These are phyloP conservation scores for Penicillium sp. DNA, from an alignment of 2,329 filamentous ascomycete species.

Conservation along the genomic window DNA sequence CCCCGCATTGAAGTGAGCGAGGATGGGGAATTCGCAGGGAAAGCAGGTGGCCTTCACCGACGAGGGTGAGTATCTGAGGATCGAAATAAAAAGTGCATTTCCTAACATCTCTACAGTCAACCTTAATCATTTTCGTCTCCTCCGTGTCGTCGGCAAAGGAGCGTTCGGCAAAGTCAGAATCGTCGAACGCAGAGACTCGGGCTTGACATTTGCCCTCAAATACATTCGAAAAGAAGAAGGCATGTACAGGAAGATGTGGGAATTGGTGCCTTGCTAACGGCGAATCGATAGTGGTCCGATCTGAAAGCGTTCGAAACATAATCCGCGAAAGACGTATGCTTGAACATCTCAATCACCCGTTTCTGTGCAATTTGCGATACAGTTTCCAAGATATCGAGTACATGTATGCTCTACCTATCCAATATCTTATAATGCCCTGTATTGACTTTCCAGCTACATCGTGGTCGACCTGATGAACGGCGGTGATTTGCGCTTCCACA, in stretches of 20 bases:
- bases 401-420: constrained; percentile 61
- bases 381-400: constrained; percentile 99
- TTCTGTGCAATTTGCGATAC: constrained; percentile 96
- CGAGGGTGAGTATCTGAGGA: constrained; percentile 65
- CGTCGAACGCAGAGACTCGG: constrained; percentile 94
- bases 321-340: constrained; percentile 97
- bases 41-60: constrained; percentile 90
- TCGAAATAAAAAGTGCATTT: constrained; percentile 20
- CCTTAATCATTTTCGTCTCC: constrained; percentile 91
- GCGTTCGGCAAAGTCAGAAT: constrained; percentile 99
- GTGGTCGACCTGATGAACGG: constrained; percentile 98
- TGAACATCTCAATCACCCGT: constrained; percentile 95
- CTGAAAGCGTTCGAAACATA: constrained; percentile 96
- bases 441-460: constrained; percentile 61
- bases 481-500: constrained; percentile 94
- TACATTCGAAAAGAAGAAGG: constrained; percentile 99
- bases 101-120: constrained; percentile 61
- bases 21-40: constrained; percentile 92
- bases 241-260: constrained; percentile 39
- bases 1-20: constrained; percentile 14
- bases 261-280: constrained; percentile 22
- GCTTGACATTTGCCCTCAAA: constrained; percentile 90
- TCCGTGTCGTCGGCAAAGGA: constrained; percentile 94
- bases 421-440: constrained; percentile 2
- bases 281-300: constrained; percentile 74